Conservation (phyloP, 2,329 filamentous ascomycete species). For the Exophiala spinifera region DNA sequence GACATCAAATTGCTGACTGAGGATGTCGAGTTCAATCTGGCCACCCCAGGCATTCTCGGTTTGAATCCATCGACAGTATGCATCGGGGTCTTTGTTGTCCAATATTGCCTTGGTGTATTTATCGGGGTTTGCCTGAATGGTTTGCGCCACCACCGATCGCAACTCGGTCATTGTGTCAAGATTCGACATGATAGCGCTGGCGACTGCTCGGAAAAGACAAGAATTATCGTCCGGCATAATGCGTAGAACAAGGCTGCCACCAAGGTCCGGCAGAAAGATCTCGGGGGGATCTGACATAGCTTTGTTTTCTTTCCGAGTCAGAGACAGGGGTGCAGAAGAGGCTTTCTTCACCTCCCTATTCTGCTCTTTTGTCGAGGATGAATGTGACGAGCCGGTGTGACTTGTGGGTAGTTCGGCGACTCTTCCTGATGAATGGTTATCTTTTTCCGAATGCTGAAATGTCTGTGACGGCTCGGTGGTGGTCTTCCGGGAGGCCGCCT, state of each 20-base stretch:
- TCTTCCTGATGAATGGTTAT: conserved; percentile 10
- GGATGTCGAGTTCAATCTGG: conserved; percentile 80
- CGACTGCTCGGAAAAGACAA: conserved; percentile 88
- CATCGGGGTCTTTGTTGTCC: conserved; percentile 62
- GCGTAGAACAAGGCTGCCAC: conserved; percentile 66
- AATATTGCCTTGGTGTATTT: conserved; percentile 74
- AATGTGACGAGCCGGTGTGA: not conserved
- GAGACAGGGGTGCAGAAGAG: conserved; percentile 30
- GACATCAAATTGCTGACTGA: conserved; percentile 79
- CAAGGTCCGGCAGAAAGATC: conserved; percentile 54
- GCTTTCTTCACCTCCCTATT: conserved; percentile 9
- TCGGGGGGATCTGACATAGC: conserved; percentile 60
- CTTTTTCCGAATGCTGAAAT: not conserved
- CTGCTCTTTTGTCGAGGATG: not conserved
- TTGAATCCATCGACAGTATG: conserved; percentile 80
- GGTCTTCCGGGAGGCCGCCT: conserved; percentile 32
- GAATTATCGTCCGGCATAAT: conserved; percentile 98
- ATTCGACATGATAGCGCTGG: conserved; percentile 68
- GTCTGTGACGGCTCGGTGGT: conserved; percentile 10
- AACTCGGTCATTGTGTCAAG: conserved; percentile 69
- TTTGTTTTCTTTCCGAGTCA: conserved; percentile 43
- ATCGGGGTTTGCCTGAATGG: conserved; percentile 70
- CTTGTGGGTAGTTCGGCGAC: conserved; percentile 5
- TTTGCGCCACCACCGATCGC: conserved; percentile 71
- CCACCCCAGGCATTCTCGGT: conserved; percentile 84